Conservation (phyloP, 2,329 filamentous ascomycete genomes). For the Fusarium cyanostomum region DNA sequence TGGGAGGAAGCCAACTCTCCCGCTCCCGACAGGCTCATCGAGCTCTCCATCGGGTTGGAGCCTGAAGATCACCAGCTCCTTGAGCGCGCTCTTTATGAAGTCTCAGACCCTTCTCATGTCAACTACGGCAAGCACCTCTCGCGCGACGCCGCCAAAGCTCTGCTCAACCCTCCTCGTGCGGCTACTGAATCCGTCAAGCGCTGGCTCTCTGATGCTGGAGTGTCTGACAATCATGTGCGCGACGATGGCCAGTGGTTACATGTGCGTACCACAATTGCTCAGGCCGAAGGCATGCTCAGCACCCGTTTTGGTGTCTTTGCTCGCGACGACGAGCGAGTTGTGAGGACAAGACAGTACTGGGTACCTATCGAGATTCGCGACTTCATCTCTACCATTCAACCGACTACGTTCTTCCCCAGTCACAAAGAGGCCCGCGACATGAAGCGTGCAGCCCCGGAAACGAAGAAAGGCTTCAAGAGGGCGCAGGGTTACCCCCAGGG, state of each 20-base stretch:
- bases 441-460: not conserved
- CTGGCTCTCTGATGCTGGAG: slow-evolving; percentile 56
- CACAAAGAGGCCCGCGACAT: not conserved
- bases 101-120: slow-evolving; percentile 58
- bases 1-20: slow-evolving; percentile 37
- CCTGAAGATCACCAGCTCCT: slow-evolving; percentile 43
- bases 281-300: slow-evolving; percentile 57
- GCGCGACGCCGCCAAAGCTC: slow-evolving; percentile 58
- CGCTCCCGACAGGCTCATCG: slow-evolving; percentile 30
- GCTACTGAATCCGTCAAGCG: slow-evolving; percentile 52
- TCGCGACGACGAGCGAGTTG: slow-evolving; percentile 52
- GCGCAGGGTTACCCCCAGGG: not conserved
- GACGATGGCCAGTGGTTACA: slow-evolving; percentile 53
- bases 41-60: slow-evolving; percentile 46
- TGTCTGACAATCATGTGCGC: slow-evolving; percentile 49
- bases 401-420: slow-evolving; percentile 52
- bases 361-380: slow-evolving; percentile 47
- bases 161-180: slow-evolving; percentile 55
- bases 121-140: slow-evolving; percentile 61
- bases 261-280: slow-evolving; percentile 52
- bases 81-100: slow-evolving; percentile 56
- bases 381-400: slow-evolving; percentile 58
- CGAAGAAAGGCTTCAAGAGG: not conserved
- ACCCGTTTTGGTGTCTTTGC: slow-evolving; percentile 55
- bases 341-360: slow-evolving; percentile 51